Conservation (phyloP, 2,329 filamentous ascomycete species). For the Fusarium cicatricum region DNA sequence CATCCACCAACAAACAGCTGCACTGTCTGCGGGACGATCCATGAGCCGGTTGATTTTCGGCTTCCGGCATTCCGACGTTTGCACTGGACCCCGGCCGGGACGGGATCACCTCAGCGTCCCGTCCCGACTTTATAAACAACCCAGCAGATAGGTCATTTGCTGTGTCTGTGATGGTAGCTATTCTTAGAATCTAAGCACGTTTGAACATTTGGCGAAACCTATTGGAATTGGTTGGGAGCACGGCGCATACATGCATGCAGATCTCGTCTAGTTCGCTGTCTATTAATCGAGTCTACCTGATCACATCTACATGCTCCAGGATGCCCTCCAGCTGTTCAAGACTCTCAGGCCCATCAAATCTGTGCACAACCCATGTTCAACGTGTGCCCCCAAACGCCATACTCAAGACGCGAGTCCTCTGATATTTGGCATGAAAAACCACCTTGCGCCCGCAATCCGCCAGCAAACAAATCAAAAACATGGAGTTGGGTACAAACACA, state of each 20-base stretch:
- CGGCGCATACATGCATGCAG: too few species aligned
- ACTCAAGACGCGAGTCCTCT: conserved; percentile 37
- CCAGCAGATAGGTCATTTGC: too few species aligned
- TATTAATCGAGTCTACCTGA: conserved; percentile 23
- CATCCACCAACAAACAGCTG: conserved; percentile 18
- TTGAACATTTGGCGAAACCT: too few species aligned
- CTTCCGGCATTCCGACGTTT: conserved; percentile 18
- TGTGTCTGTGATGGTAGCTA: too few species aligned
- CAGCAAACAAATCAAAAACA: conserved; percentile 20
- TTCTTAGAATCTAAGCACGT: too few species aligned
- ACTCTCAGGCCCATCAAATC: conserved; percentile 13
- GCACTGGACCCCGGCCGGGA: neutral
- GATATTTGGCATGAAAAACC: conserved; percentile 33
- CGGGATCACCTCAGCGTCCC: too few species aligned
- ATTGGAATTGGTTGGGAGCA: too few species aligned
- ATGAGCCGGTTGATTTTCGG: conserved; percentile 36
- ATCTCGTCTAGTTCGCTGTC: neutral
- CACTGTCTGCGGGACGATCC: conserved; percentile 4
- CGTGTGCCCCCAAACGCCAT: conserved; percentile 36
- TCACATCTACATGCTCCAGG: conserved; percentile 15
- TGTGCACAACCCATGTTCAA: conserved; percentile 22
- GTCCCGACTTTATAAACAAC: too few species aligned
- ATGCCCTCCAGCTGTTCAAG: conserved; percentile 2
- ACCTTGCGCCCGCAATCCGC: conserved; percentile 27
- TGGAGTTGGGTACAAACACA: conserved; percentile 12